phyloP scores from a whole-genome alignment of 2,329 filamentous ascomycete genomes.

The Penicillium capsulatum region DNA sequence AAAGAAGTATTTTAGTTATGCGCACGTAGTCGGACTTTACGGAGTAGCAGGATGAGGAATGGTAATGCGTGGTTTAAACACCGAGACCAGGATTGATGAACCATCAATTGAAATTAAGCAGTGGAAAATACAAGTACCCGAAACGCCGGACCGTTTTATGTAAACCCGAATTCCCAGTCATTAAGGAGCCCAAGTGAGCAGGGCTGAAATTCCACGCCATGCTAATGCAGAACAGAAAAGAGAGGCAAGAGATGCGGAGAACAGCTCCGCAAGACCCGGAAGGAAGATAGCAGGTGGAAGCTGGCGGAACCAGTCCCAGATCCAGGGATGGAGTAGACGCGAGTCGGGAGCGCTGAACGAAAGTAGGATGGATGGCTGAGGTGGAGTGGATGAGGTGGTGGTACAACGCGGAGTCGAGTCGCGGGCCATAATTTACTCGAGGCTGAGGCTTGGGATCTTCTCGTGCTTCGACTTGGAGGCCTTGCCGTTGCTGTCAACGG shows the following conservation, averaged over 20 bases:
- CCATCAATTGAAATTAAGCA: no score
- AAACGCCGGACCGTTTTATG: slow-evolving; percentile 9
- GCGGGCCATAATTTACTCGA: slow-evolving; percentile 14
- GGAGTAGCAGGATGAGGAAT: no score
- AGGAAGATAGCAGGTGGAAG: no score
- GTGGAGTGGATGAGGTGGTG: neutral
- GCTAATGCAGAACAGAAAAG: slow-evolving; percentile 13
- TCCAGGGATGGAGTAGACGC: no score
- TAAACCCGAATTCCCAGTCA: slow-evolving; percentile 2
- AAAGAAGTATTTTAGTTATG: no score
- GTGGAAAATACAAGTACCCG: no score
- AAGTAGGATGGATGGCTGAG: neutral
- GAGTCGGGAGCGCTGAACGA: no score
- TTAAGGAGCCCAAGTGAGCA: neutral
- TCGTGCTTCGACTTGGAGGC: slow-evolving; percentile 8
- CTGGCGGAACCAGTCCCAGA: no score
- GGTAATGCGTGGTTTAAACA: no score
- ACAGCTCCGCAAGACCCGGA: neutral
- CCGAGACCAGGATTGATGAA: no score
- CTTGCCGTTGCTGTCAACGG: slow-evolving; percentile 16
- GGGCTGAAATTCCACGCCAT: slow-evolving; percentile 9
- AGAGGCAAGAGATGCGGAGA: neutral
- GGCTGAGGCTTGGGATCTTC: slow-evolving; percentile 19
- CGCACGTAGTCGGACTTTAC: no score
- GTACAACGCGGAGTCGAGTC: neutral